Evolutionary conservation across 805 yeast species (phyloP).

Genomic region (Ogataea ganodermae): DNA sequence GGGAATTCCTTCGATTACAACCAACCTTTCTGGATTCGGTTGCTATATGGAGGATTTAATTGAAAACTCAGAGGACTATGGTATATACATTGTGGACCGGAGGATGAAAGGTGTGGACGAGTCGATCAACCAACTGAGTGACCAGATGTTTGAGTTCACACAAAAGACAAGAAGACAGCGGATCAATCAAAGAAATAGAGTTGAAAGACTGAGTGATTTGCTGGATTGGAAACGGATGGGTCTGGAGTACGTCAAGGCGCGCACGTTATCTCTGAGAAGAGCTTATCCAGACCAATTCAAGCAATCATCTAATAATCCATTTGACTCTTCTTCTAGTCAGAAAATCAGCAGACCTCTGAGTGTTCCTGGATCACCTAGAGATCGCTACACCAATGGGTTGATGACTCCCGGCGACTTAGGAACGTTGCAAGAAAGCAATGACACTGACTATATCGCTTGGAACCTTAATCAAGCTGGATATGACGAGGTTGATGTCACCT

Average conservation of each 20-base stretch:
- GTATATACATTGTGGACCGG: slow-evolving; percentile 95
- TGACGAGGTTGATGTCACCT: slow-evolving; percentile 37
- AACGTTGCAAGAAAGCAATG: slow-evolving; percentile 87
- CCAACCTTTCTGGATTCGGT: slow-evolving; percentile 95
- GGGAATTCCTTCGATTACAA: slow-evolving; percentile 98
- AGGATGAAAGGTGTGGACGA: slow-evolving; percentile 91
- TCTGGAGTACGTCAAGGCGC: slow-evolving; percentile 90
- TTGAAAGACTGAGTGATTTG: slow-evolving; percentile 89
- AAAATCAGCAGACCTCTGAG: slow-evolving; percentile 90
- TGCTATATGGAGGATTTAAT: slow-evolving; percentile 98
- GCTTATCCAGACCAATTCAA: slow-evolving; percentile 88
- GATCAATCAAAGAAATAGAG: slow-evolving; percentile 95
- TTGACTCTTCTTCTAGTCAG: slow-evolving; percentile 43
- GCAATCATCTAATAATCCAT: slow-evolving; percentile 39
- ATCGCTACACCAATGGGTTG: slow-evolving; percentile 50
- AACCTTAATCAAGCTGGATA: slow-evolving; percentile 47
- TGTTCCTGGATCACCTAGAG: slow-evolving; percentile 97
- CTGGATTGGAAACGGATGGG: slow-evolving; percentile 99
- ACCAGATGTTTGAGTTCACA: slow-evolving; percentile 86
- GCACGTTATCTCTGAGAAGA: slow-evolving; percentile 86
- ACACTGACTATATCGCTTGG: slow-evolving; percentile 77
- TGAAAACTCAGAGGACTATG: slow-evolving; percentile 92
- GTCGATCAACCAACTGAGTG: slow-evolving; percentile 84
- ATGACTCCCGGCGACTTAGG: slow-evolving; percentile 99
- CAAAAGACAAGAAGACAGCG: slow-evolving; percentile 93